Conservation (phyloP, 75 land plant species). For the Pseudotsuga menziesii region DNA sequence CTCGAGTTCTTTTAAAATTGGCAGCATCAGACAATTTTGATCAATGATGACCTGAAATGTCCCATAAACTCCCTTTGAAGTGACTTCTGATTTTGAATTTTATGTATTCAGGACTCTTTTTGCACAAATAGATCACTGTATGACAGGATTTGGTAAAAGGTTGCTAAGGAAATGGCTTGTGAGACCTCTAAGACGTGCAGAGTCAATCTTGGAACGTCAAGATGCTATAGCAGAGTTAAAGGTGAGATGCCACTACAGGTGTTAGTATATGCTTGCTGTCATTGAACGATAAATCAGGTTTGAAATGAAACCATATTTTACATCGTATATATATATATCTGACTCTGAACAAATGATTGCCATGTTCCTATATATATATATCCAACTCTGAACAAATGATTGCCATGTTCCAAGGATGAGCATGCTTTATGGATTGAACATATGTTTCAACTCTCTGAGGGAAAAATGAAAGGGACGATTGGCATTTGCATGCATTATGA, state of each 20-base stretch:
- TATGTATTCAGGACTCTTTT: conserved; percentile 65
- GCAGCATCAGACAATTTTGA: background rate
- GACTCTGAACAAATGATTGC: too few species aligned
- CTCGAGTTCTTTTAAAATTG: background rate
- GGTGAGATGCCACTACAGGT: conserved; percentile 13
- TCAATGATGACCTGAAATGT: background rate
- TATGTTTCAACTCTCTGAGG: too few species aligned
- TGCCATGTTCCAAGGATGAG: too few species aligned
- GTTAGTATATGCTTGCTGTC: background rate
- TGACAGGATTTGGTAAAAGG: conserved; percentile 88
- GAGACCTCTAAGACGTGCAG: conserved; percentile 60
- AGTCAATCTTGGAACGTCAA: conserved; percentile 68
- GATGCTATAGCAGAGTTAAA: conserved; percentile 58
- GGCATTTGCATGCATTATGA: too few species aligned
- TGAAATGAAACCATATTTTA: conserved; percentile 25
- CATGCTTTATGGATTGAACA: too few species aligned
- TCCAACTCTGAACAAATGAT: too few species aligned
- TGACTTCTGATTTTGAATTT: background rate
- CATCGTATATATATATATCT: background rate
- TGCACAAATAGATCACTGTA: conserved; percentile 78
- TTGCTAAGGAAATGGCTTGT: conserved; percentile 86
- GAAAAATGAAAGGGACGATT: too few species aligned
- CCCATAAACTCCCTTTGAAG: background rate
- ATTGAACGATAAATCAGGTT: background rate
- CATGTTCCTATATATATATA: too few species aligned